Evolutionary conservation across 139 green algal genomes (phyloP).

Genomic region (Monoraphidium neglectum): DNA sequence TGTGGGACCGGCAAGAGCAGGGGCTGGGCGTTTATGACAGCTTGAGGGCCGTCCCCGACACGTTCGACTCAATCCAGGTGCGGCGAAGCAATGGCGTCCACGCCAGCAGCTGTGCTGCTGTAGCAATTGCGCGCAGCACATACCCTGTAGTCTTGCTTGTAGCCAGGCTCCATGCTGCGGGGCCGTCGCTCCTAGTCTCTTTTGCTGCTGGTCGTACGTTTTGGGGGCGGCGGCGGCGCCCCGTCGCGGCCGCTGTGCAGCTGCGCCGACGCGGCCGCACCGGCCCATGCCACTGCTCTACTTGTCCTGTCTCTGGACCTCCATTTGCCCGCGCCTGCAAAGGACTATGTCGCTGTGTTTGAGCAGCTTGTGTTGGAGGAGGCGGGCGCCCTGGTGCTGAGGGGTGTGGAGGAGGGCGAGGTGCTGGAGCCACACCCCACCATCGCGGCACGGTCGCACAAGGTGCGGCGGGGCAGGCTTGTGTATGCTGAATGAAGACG

Average conservation of each 20-base stretch:
- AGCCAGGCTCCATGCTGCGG: neutral
- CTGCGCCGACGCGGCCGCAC: too few relatives aligned
- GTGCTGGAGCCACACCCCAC: constrained; percentile 54
- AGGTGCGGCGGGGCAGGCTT: too few relatives aligned
- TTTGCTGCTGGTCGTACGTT: neutral
- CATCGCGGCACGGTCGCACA: constrained; percentile 37
- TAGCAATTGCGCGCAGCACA: neutral
- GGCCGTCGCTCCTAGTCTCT: neutral
- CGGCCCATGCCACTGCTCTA: neutral
- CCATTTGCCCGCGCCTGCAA: too few relatives aligned
- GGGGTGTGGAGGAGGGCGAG: constrained; percentile 73
- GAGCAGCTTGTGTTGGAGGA: constrained; percentile 87
- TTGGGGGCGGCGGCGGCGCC: neutral
- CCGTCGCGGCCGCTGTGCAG: too few relatives aligned
- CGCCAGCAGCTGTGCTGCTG: constrained; percentile 4
- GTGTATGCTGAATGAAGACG: too few relatives aligned
- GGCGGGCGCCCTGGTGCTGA: constrained; percentile 67
- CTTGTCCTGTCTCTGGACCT: neutral
- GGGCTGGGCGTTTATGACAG: constrained; percentile 45
- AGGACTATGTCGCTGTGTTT: constrained; percentile 71
- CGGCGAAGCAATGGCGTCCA: neutral
- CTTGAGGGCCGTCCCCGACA: constrained; percentile 37
- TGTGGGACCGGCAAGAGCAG: constrained; percentile 40
- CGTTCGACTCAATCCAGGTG: constrained; percentile 43
- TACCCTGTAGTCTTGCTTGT: neutral